phyloP scores from a whole-genome alignment of 768 basidiomycete genomes.

The Serpula lacrymans region DNA sequence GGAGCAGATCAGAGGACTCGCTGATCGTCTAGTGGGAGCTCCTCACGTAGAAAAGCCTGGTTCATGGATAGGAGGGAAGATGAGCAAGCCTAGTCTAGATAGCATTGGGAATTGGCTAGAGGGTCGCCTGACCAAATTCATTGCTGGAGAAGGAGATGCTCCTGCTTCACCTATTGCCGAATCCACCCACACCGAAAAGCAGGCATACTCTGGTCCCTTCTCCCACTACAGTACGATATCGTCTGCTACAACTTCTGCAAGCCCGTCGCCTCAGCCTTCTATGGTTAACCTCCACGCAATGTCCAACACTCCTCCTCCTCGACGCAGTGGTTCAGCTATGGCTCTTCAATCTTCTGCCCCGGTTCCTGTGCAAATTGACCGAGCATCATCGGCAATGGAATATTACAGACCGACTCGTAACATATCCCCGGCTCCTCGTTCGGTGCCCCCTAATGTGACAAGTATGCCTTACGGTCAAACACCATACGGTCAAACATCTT shows the following conservation, averaged over 20 bases:
- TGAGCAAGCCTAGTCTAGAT: conserved; percentile 89
- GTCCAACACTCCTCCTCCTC: conserved; percentile 40
- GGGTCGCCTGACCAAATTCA: conserved; percentile 88
- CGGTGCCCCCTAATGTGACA: conserved; percentile 49
- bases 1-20: conserved; percentile 73
- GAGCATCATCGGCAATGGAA: conserved; percentile 78
- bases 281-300: conserved; percentile 35
- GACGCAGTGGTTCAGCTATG: conserved; percentile 69
- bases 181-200: conserved; percentile 32
- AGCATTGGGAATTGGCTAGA: conserved; percentile 91
- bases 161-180: conserved; percentile 35
- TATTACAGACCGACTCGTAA: conserved; percentile 51
- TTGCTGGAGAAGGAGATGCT: conserved; percentile 83
- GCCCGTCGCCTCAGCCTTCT: conserved; percentile 72
- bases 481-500: conserved; percentile 26
- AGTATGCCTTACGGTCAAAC: conserved; percentile 50
- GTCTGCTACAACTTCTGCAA: conserved; percentile 69
- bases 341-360: conserved; percentile 48
- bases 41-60: conserved; percentile 71
- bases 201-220: conserved; percentile 73
- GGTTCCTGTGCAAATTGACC: conserved; percentile 58
- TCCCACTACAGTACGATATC: conserved; percentile 92
- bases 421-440: conserved; percentile 51
- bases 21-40: conserved; percentile 72
- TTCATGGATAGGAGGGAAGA: conserved; percentile 86